These are phyloP conservation scores for Talaromyces sp. DNA, from an alignment of 2,329 filamentous ascomycete genomes.

Conservation along the genomic window DNA sequence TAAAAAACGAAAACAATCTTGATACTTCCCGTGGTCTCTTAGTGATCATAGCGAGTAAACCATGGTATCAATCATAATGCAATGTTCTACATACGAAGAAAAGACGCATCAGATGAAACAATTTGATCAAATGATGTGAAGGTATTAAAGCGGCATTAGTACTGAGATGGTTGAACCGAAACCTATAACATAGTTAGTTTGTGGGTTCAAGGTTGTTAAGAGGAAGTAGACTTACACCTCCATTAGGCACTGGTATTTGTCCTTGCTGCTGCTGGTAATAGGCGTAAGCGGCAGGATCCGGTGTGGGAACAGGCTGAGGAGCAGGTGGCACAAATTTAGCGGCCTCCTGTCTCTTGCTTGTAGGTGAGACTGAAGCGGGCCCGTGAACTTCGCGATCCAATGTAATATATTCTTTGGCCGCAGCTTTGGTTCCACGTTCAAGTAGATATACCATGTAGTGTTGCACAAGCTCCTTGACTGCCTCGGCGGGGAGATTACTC, in stretches of 20 bases:
- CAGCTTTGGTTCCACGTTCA: constrained; percentile 73
- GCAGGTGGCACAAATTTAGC: constrained; percentile 24
- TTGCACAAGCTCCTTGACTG: constrained; percentile 71
- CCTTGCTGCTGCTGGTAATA: constrained; percentile 20
- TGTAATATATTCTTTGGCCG: constrained; percentile 79
- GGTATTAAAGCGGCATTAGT: constrained; percentile 11
- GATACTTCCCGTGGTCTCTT: background rate
- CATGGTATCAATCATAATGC: constrained; percentile 11
- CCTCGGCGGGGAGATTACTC: constrained; percentile 63
- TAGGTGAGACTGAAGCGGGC: constrained; percentile 38
- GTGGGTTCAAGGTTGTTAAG: background rate
- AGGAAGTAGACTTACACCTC: constrained; percentile 14
- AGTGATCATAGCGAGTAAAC: background rate
- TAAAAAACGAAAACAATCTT: background rate
- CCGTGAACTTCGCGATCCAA: constrained; percentile 87
- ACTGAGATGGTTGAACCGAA: constrained; percentile 12
- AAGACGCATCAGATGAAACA: background rate
- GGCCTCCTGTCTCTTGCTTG: constrained; percentile 30
- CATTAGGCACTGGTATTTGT: constrained; percentile 12
- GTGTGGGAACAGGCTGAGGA: constrained; percentile 20
- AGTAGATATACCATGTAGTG: constrained; percentile 81
- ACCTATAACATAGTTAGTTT: constrained; percentile 2
- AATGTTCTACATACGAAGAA: constrained; percentile 18
- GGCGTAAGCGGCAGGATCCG: constrained; percentile 18
- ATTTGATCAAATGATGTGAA: background rate